Evolutionary conservation across 257 asterid species (phyloP).

Genomic region (Lavandula angustifolia): DNA sequence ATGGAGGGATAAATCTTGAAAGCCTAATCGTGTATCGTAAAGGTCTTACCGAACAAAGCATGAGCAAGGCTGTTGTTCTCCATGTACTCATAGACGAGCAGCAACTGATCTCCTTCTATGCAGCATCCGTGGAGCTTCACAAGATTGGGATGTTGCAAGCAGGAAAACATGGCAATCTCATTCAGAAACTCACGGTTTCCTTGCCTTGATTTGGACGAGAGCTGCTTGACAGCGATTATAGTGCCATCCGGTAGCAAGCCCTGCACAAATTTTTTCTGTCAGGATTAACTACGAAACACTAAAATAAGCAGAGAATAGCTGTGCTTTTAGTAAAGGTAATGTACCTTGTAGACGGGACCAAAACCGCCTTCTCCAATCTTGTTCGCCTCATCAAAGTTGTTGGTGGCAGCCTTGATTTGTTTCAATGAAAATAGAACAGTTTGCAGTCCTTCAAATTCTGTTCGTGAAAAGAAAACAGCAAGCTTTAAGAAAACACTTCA

Average conservation of each 20-base stretch:
- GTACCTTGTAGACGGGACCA: constrained; percentile 86
- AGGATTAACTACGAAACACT: constrained; percentile 20
- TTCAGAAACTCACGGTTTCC: constrained; percentile 85
- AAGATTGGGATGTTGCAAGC: constrained; percentile 81
- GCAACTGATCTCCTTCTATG: constrained; percentile 73
- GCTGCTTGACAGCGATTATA: constrained; percentile 81
- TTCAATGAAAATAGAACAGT: constrained; percentile 64
- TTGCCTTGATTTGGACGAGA: constrained; percentile 75
- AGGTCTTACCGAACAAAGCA: constrained; percentile 55
- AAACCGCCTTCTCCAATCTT: constrained; percentile 95
- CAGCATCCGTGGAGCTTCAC: constrained; percentile 88
- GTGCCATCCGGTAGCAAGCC: constrained; percentile 71
- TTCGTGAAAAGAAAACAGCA: constrained; percentile 16
- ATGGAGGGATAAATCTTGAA: not conserved
- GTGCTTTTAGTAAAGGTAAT: not conserved
- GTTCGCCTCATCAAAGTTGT: constrained; percentile 60
- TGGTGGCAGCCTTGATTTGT: constrained; percentile 75
- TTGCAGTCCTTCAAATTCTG: constrained; percentile 69
- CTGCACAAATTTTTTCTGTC: constrained; percentile 41
- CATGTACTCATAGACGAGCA: constrained; percentile 82
- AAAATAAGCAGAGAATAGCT: not conserved
- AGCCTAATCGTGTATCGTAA: not conserved
- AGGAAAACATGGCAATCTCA: constrained; percentile 87
- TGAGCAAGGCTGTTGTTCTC: constrained; percentile 87
- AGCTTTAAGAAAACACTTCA: constrained; percentile 2